These are phyloP conservation scores for Rhodamnia rubescens DNA, from an alignment of 345 rosid genomes.

Conservation along the genomic window DNA sequence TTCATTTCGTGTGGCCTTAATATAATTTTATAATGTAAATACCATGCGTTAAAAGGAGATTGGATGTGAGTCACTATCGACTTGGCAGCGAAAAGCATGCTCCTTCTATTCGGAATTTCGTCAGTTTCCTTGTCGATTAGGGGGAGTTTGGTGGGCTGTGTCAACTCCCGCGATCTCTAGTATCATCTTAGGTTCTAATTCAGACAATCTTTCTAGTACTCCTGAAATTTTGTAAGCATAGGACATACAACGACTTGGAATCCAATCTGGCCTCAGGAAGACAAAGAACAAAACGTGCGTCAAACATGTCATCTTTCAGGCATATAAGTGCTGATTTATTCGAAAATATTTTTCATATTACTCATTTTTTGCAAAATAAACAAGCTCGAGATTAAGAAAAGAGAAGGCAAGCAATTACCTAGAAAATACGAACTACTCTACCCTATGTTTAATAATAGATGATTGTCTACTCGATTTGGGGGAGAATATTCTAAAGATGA, in stretches of 20 bases:
- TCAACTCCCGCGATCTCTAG: neutral
- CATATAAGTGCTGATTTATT: too few species aligned
- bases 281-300: neutral
- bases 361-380: too few species aligned
- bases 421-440: neutral
- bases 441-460: neutral
- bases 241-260: neutral
- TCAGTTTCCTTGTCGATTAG: neutral
- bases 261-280: neutral
- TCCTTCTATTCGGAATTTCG: neutral
- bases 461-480: neutral
- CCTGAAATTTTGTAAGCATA: neutral
- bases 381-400: too few species aligned
- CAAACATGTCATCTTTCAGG: neutral
- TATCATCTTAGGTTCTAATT: neutral
- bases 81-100: neutral
- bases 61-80: neutral
- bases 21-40: neutral
- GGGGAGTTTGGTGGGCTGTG: neutral
- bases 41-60: neutral
- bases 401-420: neutral
- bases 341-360: too few species aligned
- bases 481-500: neutral
- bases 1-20: neutral
- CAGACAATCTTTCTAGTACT: neutral